Evolutionary conservation across 108 stramenopile species (phyloP), one percentile per base, ranked within the genome.

Genomic region (Schizochytrium sp.): DNA sequence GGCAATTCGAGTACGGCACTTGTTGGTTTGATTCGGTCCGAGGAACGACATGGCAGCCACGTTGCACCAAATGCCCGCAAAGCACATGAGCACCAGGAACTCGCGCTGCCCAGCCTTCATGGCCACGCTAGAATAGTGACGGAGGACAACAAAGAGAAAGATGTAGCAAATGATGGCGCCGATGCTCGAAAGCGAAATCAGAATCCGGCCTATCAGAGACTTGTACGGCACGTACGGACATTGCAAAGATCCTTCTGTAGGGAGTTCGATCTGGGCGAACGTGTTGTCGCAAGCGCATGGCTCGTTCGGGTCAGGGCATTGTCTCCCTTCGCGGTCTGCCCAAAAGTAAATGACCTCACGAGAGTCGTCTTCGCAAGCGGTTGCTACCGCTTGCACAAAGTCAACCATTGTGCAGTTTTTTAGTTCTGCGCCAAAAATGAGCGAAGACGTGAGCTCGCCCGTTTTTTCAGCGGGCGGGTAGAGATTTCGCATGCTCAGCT

Each of bases 1-100:
- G 6, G 28, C n/a, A 16, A 83, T 28, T 1, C 76, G 76, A 12
- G 76, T 83, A 14, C 45, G 19, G 51, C 76, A 83, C 0, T 6
- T 83, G 51, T 53, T 83, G n/a, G 48, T 53, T 12, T 53, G 45
- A 45, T 83, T 83, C 2, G 76, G 76, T 6, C 76, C 76, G 19
- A 83, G 76, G 51, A 83, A 83, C 16, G 76, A 47, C 48, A 83
- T 47, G n/a, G 76, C 76, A 6, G 76, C 6, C 6, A 83, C 51
- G 51, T 83, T 83, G 51, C 76, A 83, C 76, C 76, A 83, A 6
- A 83, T 8, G 6, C 76, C 76, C 19, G 76, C 76, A 83, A 83
- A 83, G 28, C 76, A 83, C 76, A 83, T 83, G 51, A 83, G n/a
- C 45, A 53, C 76, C 45, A 83, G 51, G 28, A 83, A 83, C 48